Evolutionary conservation across 2,329 filamentous ascomycete genomes (phyloP).

Genomic region (Fusarium scirpi): DNA sequence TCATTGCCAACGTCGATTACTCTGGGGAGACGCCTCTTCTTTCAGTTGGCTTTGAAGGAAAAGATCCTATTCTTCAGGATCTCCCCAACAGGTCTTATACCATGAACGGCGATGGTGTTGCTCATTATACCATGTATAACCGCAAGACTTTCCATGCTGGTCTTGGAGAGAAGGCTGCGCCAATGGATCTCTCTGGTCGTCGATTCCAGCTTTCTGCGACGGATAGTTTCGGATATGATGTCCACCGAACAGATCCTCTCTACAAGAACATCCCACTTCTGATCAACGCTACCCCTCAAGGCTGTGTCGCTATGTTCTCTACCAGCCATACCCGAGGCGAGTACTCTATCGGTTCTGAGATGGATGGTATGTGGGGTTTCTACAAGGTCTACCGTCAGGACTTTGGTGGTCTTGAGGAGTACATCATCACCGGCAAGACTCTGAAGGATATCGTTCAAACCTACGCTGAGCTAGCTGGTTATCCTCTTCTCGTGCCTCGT

Average conservation of each 20-base stretch:
- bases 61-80: conserved; percentile 70
- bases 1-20: conserved; percentile 71
- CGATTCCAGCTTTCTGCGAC: conserved; percentile 75
- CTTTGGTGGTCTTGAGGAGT: conserved; percentile 78
- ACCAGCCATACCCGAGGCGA: conserved; percentile 72
- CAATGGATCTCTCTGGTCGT: conserved; percentile 77
- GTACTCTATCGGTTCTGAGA: conserved; percentile 76
- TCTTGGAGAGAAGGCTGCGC: conserved; percentile 77
- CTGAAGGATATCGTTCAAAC: conserved; percentile 73
- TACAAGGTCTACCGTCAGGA: conserved; percentile 82
- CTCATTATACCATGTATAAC: conserved; percentile 74
- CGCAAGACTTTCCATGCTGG: conserved; percentile 74
- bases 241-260: conserved; percentile 76
- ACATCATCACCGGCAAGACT: conserved; percentile 74
- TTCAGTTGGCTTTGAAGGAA: conserved; percentile 62
- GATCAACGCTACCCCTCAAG: conserved; percentile 73
- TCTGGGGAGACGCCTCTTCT: conserved; percentile 65
- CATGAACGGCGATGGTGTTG: conserved; percentile 69
- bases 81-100: conserved; percentile 74
- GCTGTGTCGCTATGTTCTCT: conserved; percentile 76
- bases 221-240: conserved; percentile 80
- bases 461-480: conserved; percentile 76
- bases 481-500: conserved; percentile 74
- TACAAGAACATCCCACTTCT: conserved; percentile 82
- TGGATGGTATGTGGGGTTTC: conserved; percentile 80